A percentile compares a stretch with the other conserved stretches of the same genome.
Conservation (phyloP, 306 rosid genomes). For the Pyrus betulifolia region DNA sequence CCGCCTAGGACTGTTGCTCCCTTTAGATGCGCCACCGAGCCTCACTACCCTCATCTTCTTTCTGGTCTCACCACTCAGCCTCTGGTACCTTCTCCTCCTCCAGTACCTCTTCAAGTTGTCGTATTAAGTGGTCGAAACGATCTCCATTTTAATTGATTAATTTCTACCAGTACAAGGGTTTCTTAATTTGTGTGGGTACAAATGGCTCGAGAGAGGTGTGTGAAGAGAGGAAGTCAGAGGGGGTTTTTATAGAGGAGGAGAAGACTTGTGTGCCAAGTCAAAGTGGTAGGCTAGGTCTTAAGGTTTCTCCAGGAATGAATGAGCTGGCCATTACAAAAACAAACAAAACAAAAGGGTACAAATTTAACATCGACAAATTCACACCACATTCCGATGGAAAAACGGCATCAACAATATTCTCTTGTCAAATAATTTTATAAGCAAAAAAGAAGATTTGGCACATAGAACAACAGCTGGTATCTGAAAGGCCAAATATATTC, state of each 20-base stretch:
- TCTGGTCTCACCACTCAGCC: conserved; percentile 12
- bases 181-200: not conserved
- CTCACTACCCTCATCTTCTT: conserved; percentile 18
- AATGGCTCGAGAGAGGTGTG: not conserved
- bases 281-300: not conserved
- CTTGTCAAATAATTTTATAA: not conserved
- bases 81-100: conserved; percentile 34
- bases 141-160: conserved; percentile 18
- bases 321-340: not conserved
- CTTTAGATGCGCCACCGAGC: not conserved
- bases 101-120: conserved; percentile 31
- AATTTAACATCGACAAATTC: not conserved
- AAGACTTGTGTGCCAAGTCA: not conserved
- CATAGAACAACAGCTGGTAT: not conserved
- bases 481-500: not conserved
- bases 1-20: not conserved
- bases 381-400: not conserved
- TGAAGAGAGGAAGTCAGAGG: not conserved
- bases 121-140: not conserved
- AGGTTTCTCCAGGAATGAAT: not conserved
- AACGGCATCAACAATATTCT: not conserved
- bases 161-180: not conserved
- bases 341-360: not conserved
- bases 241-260: not conserved
- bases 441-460: not conserved